Percentiles rank a stretch among this genome's conserved stretches.
Evolutionary conservation across 768 basidiomycete species (phyloP).

Genomic region (Lactifluus echinatus): DNA sequence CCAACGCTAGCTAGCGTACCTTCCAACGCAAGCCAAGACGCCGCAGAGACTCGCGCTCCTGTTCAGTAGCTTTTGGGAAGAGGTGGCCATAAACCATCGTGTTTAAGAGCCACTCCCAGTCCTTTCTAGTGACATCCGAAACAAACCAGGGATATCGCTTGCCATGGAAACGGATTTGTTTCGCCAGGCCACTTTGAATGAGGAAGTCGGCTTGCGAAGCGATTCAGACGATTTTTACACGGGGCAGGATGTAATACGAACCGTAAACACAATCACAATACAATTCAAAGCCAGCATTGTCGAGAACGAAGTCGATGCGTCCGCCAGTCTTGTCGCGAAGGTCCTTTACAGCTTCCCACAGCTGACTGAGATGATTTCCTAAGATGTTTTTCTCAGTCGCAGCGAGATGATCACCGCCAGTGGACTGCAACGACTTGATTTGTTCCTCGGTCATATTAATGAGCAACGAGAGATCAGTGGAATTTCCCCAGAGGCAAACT

Average conservation of each 20-base stretch:
- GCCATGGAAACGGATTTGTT: constrained; percentile 85
- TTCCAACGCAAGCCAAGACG: constrained; percentile 85
- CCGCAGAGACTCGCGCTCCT: constrained; percentile 72
- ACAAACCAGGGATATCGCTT: constrained; percentile 96
- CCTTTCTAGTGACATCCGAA: constrained; percentile 85
- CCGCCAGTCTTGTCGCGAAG: constrained; percentile 32
- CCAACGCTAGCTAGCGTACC: constrained; percentile 32
- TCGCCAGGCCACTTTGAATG: constrained; percentile 80
- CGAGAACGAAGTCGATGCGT: constrained; percentile 59
- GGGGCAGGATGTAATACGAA: constrained; percentile 27
- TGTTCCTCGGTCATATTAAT: constrained; percentile 99
- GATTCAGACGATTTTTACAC: background rate
- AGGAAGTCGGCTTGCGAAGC: constrained; percentile 73
- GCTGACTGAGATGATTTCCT: constrained; percentile 64
- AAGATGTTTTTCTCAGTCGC: constrained; percentile 95
- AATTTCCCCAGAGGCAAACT: constrained; percentile 97
- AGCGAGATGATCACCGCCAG: constrained; percentile 90
- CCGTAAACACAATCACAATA: constrained; percentile 86
- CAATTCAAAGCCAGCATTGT: constrained; percentile 83
- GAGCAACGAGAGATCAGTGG: constrained; percentile 87
- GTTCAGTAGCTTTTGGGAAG: constrained; percentile 75
- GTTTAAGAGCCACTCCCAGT: constrained; percentile 90
- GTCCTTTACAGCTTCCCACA: constrained; percentile 69
- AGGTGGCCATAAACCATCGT: constrained; percentile 87
- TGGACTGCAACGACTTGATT: constrained; percentile 92